These are phyloP conservation scores for Zelonia costaricensis DNA, from an alignment of 208 protist species.

Conservation along the genomic window DNA sequence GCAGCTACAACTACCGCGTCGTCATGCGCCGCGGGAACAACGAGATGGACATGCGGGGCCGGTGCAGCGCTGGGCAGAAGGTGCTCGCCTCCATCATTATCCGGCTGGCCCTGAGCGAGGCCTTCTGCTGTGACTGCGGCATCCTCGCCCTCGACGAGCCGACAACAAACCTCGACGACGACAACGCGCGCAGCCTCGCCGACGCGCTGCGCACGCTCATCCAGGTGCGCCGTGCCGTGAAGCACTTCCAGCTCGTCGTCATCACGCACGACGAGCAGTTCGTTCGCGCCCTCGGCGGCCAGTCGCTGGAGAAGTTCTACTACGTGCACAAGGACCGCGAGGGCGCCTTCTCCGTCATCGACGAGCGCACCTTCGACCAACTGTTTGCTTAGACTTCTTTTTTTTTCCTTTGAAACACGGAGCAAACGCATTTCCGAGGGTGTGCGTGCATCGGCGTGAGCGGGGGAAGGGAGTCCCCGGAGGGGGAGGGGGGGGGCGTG, in stretches of 20 bases:
- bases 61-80: constrained; percentile 98
- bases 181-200: constrained; percentile 88
- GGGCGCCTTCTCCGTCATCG: constrained; percentile 89
- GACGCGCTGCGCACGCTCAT: constrained; percentile 86
- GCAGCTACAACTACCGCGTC: constrained; percentile 93
- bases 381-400: constrained; percentile 85
- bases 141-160: constrained; percentile 99
- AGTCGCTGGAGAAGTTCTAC: constrained; percentile 85
- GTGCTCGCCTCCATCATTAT: constrained; percentile 99
- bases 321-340: constrained; percentile 91
- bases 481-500: too few relatives aligned
- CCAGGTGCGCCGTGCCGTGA: constrained; percentile 63
- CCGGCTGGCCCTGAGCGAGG: constrained; percentile 98
- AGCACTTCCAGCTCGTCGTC: constrained; percentile 99
- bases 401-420: too few relatives aligned
- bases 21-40: constrained; percentile 96
- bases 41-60: constrained; percentile 98
- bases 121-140: constrained; percentile 99
- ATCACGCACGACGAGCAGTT: constrained; percentile 99
- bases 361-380: constrained; percentile 87
- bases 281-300: constrained; percentile 85
- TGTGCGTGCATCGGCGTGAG: too few relatives aligned
- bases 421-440: too few relatives aligned
- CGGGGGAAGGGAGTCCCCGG: too few relatives aligned
- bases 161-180: constrained; percentile 99